Percentiles rank a stretch among this genome's conserved stretches.
These are phyloP conservation scores for Fagopyrum tataricum DNA, from an alignment of 148 eudicot genomes.

Conservation along the genomic window DNA sequence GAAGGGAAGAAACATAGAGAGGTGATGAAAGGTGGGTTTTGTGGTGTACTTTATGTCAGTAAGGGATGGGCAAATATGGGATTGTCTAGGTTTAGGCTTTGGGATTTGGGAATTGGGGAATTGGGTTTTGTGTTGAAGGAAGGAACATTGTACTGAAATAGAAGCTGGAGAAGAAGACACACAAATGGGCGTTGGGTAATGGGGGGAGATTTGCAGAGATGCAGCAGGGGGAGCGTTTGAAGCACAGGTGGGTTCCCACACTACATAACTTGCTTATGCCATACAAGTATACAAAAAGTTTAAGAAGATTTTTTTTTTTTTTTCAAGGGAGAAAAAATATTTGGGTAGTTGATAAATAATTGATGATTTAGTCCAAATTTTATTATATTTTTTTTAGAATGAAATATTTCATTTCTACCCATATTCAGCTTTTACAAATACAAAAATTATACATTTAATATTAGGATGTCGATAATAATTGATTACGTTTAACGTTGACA, in stretches of 20 bases:
- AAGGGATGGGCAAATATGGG: neutral
- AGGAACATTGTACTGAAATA: neutral
- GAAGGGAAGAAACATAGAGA: no score
- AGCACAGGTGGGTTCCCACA: conserved; percentile 7
- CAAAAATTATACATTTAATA: no score
- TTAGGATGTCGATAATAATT: no score
- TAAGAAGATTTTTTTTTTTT: neutral
- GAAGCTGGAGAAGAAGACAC: conserved; percentile 14
- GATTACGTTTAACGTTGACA: no score
- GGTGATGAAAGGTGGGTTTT: neutral
- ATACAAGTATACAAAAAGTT: neutral
- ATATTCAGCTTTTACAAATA: no score
- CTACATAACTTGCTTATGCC: conserved; percentile 6
- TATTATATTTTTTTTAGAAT: neutral
- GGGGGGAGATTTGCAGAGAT: neutral
- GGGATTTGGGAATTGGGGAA: neutral
- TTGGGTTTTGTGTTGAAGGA: neutral
- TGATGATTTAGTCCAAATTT: neutral
- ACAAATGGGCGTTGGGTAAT: conserved; percentile 1
- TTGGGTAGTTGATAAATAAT: neutral
- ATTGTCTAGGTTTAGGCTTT: conserved; percentile 6
- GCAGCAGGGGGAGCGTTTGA: conserved; percentile 1
- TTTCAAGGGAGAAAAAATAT: neutral
- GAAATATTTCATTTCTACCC: no score
- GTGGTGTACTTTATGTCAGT: neutral